A percentile compares a stretch with the other conserved stretches of the same genome.
These are phyloP conservation scores for Chloromonas sp. DNA, from an alignment of 163 green algal genomes.

Conservation along the genomic window DNA sequence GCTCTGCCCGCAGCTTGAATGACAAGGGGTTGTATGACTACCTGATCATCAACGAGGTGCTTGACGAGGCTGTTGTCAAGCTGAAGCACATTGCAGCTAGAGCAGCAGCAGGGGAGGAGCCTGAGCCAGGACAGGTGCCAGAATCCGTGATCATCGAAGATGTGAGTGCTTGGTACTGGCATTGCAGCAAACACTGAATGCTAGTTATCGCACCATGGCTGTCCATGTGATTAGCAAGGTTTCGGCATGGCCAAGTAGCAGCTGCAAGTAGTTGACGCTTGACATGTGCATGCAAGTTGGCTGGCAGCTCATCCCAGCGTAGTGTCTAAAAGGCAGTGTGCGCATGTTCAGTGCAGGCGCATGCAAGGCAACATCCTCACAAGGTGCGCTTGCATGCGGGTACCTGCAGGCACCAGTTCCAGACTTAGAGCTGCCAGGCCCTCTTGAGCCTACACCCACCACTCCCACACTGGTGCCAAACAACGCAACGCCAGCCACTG, in stretches of 20 bases:
- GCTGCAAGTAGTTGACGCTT: background rate
- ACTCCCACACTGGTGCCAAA: background rate
- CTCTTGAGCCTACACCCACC: background rate
- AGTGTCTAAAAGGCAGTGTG: too few relatives aligned
- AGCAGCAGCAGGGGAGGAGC: constrained; percentile 12
- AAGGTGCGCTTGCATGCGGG: too few relatives aligned
- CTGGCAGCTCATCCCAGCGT: too few relatives aligned
- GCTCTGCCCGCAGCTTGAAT: constrained; percentile 31
- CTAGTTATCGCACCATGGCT: too few relatives aligned
- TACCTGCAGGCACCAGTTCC: constrained; percentile 5
- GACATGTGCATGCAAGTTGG: background rate
- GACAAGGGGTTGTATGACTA: constrained; percentile 82
- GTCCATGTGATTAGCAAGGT: too few relatives aligned
- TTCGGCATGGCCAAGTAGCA: background rate
- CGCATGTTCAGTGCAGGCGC: too few relatives aligned
- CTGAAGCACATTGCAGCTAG: constrained; percentile 26
- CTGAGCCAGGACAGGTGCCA: constrained; percentile 39
- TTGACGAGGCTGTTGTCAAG: constrained; percentile 56
- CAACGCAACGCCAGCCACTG: background rate
- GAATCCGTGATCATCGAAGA: constrained; percentile 41
- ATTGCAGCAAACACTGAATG: background rate
- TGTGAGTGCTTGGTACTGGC: constrained; percentile 14
- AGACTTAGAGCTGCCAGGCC: constrained; percentile 9
- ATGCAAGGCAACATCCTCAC: too few relatives aligned
- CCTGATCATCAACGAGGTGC: constrained; percentile 84